Evolutionary conservation across 1,284 basidiomycete species (phyloP).

Genomic region (Meira nashicola): DNA sequence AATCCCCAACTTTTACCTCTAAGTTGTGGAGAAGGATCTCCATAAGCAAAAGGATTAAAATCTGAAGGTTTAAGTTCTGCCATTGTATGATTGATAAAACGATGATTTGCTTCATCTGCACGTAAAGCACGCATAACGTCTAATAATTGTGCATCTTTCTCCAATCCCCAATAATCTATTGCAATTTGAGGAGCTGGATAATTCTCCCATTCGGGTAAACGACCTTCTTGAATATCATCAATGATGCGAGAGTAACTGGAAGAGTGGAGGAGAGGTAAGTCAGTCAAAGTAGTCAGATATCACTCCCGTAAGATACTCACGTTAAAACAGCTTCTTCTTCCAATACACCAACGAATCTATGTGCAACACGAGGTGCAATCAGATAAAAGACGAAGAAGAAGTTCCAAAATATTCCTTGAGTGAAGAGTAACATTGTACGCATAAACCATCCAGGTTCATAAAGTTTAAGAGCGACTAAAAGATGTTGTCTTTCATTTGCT

Average conservation of each 20-base stretch:
- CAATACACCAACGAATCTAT: slow-evolving; percentile 89
- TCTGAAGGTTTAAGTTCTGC: slow-evolving; percentile 27
- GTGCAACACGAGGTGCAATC: slow-evolving; percentile 73
- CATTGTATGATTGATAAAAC: slow-evolving; percentile 41
- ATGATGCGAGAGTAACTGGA: slow-evolving; percentile 66
- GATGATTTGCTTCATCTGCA: slow-evolving; percentile 68
- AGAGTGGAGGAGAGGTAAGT: neutral
- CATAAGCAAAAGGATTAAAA: slow-evolving; percentile 34
- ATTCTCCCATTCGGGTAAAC: slow-evolving; percentile 74
- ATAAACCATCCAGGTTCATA: slow-evolving; percentile 69
- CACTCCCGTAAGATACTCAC: slow-evolving; percentile 57
- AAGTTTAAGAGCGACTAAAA: slow-evolving; percentile 16
- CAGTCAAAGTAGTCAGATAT: slow-evolving; percentile 22
- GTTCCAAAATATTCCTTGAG: slow-evolving; percentile 60
- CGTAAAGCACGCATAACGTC: slow-evolving; percentile 86
- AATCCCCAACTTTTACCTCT: slow-evolving; percentile 27
- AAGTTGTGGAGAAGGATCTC: slow-evolving; percentile 25
- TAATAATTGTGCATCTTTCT: slow-evolving; percentile 66
- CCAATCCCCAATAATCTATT: slow-evolving; percentile 80
- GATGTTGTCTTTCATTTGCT: slow-evolving; percentile 44
- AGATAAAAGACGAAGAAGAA: slow-evolving; percentile 65
- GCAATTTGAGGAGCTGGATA: slow-evolving; percentile 77
- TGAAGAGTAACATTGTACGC: slow-evolving; percentile 73
- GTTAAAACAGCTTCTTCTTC: slow-evolving; percentile 93
- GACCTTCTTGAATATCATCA: slow-evolving; percentile 74